phyloP scores from a whole-genome alignment of 495 filamentous ascomycete species.

The Apiosordaria backusii region DNA sequence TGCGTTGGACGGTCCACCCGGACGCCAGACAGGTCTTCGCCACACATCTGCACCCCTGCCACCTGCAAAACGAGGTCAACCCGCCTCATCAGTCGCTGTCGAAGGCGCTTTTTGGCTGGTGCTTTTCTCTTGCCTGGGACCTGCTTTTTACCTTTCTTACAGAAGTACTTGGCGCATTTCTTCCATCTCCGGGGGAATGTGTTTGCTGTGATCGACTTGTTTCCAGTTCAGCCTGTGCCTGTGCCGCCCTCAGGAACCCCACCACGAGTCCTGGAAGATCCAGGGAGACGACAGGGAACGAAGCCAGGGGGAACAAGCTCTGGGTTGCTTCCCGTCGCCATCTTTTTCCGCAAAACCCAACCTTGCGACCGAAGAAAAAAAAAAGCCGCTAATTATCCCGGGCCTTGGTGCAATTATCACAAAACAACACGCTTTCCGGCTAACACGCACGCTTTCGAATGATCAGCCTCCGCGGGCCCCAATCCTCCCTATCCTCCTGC shows the following conservation, averaged over 20 bases:
- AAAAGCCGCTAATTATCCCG: neutral
- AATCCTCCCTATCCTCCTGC: neutral
- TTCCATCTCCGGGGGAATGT: slow-evolving; percentile 12
- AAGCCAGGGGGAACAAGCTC: slow-evolving; percentile 8
- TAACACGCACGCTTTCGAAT: slow-evolving; percentile 16
- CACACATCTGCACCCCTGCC: slow-evolving; percentile 24
- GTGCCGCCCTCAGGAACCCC: slow-evolving; percentile 30
- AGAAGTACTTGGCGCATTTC: slow-evolving; percentile 13
- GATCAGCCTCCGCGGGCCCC: slow-evolving; percentile 15
- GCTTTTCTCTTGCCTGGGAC: slow-evolving; percentile 20
- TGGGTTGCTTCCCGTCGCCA: slow-evolving; percentile 19
- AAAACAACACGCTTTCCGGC: slow-evolving; percentile 16
- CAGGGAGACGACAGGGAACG: slow-evolving; percentile 11
- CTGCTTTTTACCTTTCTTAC: slow-evolving; percentile 21
- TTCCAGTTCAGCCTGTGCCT: slow-evolving; percentile 25
- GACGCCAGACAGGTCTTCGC: slow-evolving; percentile 23
- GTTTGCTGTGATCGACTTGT: slow-evolving; percentile 14
- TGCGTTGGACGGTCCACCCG: slow-evolving; percentile 13
- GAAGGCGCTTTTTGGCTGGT: slow-evolving; percentile 6
- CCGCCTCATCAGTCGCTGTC: slow-evolving; percentile 2
- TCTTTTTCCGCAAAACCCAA: slow-evolving; percentile 17
- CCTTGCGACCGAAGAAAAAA: slow-evolving; percentile 13
- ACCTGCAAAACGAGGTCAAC: slow-evolving; percentile 19
- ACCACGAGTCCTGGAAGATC: slow-evolving; percentile 23
- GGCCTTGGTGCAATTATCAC: slow-evolving; percentile 18